phyloP scores from a whole-genome alignment of 805 yeast species.

The Saturnispora sanitii region DNA sequence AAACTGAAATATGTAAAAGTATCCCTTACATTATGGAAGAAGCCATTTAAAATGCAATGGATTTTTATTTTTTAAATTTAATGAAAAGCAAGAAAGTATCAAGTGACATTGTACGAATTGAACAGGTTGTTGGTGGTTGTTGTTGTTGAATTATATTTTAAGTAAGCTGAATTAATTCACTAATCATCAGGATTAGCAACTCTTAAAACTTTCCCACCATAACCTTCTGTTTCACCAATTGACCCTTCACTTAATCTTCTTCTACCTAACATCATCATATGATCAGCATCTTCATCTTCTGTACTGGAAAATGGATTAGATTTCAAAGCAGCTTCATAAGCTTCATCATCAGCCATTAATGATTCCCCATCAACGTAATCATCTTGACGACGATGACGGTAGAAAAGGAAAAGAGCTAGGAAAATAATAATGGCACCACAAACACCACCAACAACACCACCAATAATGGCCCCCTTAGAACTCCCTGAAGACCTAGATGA shows the following conservation, averaged over 20 bases:
- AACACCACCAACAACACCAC: conserved; percentile 31
- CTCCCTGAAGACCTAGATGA: conserved; percentile 12
- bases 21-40: no score
- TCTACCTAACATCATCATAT: conserved; percentile 62
- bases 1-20: no score
- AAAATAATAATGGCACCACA: conserved; percentile 21
- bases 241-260: conserved; percentile 80
- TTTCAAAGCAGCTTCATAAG: conserved; percentile 47
- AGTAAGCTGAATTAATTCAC: not conserved
- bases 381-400: conserved; percentile 29
- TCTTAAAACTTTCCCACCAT: conserved; percentile 67
- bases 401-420: conserved; percentile 23
- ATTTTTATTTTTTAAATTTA: no score
- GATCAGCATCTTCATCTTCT: conserved; percentile 32
- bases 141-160: no score
- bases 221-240: conserved; percentile 77
- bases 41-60: no score
- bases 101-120: no score
- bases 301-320: conserved; percentile 57
- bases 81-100: no score
- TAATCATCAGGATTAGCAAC: conserved; percentile 77
- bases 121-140: no score
- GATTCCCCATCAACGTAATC: conserved; percentile 27
- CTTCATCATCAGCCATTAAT: conserved; percentile 42
- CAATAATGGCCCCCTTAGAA: conserved; percentile 27